Base-by-base conservation (phyloP, 2,329 filamentous ascomycete genomes). In the Grosmannia penicillata region DNA sequence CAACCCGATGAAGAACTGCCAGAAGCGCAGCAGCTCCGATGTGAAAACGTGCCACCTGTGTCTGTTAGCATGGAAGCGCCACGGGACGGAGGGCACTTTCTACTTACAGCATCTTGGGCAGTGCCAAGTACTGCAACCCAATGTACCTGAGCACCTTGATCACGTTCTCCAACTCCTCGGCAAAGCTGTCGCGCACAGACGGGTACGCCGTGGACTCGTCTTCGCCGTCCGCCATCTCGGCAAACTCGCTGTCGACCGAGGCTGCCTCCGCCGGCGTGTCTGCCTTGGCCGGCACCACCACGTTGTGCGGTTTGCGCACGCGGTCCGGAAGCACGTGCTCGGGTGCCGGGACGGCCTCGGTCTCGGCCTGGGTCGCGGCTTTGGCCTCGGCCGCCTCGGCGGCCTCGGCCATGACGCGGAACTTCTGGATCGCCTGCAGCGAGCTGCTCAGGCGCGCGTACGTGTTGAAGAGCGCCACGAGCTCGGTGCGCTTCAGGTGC, bases 391-490 rank as follows among this genome's bases (percentile, higher is more conserved):
- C 45, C 2, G 48, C 50, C 40, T 60, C 54, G 24, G 48, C 51
- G 38, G 57, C 55, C 42, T 62, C 61, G 10, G 70, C 60, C 64
- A 76, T 70, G 22, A 49, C 50, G 36, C 68, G 61, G 62, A 98
- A 96, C 39, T 77, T 67, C 40, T 75, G 72, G 31, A 94, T 70
- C 0, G 84, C 79, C 25, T 70, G 66, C 44, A 98, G 61, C 37
- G 84, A 91, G 55, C 82, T 78, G 45, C 82, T 85, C 45, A 96
- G 77, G 26, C 89, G 75, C 23, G 83, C 84, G 42, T 95, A 79
- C 0, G 91, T 96, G 59, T 98, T 98, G 61, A 96, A 80, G 17
- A 98, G 68, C 3, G 91, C 84, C 17, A 98, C 91, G 10, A 98
- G 68, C 60, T 98, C 91, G 1, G 89, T 96, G 46, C 91, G 72